phyloP scores from a whole-genome alignment of 495 filamentous ascomycete species.

The Xylaria grammica region DNA sequence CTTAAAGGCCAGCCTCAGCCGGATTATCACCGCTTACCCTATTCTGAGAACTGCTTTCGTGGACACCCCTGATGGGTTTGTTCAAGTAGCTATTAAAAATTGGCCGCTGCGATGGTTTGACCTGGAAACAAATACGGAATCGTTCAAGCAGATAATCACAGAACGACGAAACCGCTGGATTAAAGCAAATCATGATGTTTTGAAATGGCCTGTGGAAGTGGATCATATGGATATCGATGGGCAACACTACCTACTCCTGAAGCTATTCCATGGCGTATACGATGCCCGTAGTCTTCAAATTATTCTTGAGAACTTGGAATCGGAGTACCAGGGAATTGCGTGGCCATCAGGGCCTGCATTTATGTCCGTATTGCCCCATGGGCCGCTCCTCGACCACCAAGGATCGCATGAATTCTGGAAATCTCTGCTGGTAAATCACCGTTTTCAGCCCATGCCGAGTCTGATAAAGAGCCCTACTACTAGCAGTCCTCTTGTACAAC shows the following conservation, averaged over 20 bases:
- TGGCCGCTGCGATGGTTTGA: slow-evolving; percentile 55
- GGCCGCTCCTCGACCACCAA: slow-evolving; percentile 60
- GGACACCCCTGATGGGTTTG: slow-evolving; percentile 68
- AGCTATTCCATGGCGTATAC: slow-evolving; percentile 86
- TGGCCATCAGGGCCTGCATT: slow-evolving; percentile 52
- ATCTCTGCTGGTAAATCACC: slow-evolving; percentile 53
- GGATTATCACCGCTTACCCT: slow-evolving; percentile 52
- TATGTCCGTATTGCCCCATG: slow-evolving; percentile 56
- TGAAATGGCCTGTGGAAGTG: slow-evolving; percentile 47
- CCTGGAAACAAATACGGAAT: slow-evolving; percentile 22
- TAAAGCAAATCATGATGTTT: slow-evolving; percentile 34
- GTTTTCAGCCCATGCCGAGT: slow-evolving; percentile 39
- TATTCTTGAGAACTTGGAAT: slow-evolving; percentile 63
- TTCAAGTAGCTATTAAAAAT: slow-evolving; percentile 67
- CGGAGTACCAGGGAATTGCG: slow-evolving; percentile 44
- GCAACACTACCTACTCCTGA: slow-evolving; percentile 55
- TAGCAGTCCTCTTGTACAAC: slow-evolving; percentile 25
- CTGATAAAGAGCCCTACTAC: slow-evolving; percentile 19
- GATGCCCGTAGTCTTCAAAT: slow-evolving; percentile 80
- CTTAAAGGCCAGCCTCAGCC: slow-evolving; percentile 58
- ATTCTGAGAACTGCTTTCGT: slow-evolving; percentile 72
- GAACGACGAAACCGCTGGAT: slow-evolving; percentile 51
- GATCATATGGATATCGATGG: slow-evolving; percentile 36
- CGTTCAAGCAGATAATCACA: slow-evolving; percentile 36
- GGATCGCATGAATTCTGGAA: slow-evolving; percentile 73